Evolutionary conservation across 2,329 filamentous ascomycete genomes (phyloP).

Genomic region (Aspergillus sp.): DNA sequence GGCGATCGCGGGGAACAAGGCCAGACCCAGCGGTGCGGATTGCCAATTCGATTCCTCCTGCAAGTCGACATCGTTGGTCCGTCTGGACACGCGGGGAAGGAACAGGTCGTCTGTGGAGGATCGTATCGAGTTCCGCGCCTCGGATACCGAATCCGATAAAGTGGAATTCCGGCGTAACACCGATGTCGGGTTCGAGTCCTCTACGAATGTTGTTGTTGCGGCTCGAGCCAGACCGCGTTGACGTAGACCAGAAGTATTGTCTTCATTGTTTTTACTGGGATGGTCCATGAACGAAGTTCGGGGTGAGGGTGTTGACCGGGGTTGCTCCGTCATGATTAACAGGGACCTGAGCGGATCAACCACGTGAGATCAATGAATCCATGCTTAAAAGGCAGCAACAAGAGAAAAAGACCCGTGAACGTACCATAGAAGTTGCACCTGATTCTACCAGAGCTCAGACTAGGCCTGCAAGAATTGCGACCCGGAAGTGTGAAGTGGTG

Average conservation of each 20-base stretch:
- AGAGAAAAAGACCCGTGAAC: not conserved
- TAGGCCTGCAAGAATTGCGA: too few relatives aligned
- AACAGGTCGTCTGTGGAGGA: slow-evolving; percentile 66
- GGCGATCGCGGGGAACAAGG: slow-evolving; percentile 76
- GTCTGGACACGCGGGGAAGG: slow-evolving; percentile 45
- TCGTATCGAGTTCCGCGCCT: slow-evolving; percentile 57
- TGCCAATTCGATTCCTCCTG: slow-evolving; percentile 61
- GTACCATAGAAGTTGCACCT: not conserved
- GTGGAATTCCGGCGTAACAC: slow-evolving; percentile 64
- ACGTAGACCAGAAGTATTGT: slow-evolving; percentile 18
- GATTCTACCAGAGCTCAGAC: not conserved
- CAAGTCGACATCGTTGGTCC: slow-evolving; percentile 20
- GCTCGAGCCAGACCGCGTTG: slow-evolving; percentile 31
- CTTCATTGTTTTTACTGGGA: not conserved
- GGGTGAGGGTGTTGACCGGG: slow-evolving; percentile 12
- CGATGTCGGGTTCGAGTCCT: slow-evolving; percentile 20
- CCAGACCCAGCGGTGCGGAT: slow-evolving; percentile 73
- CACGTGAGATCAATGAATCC: not conserved
- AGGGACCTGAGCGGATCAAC: not conserved
- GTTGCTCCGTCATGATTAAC: slow-evolving; percentile 14
- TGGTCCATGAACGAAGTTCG: slow-evolving; percentile 7
- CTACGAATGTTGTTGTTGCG: slow-evolving; percentile 27
- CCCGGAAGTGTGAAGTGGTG: too few relatives aligned
- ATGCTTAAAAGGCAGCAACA: not conserved
- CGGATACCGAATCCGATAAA: slow-evolving; percentile 67